phyloP scores from a whole-genome alignment of 2,329 filamentous ascomycete species.

The Dactylella cylindrospora region DNA sequence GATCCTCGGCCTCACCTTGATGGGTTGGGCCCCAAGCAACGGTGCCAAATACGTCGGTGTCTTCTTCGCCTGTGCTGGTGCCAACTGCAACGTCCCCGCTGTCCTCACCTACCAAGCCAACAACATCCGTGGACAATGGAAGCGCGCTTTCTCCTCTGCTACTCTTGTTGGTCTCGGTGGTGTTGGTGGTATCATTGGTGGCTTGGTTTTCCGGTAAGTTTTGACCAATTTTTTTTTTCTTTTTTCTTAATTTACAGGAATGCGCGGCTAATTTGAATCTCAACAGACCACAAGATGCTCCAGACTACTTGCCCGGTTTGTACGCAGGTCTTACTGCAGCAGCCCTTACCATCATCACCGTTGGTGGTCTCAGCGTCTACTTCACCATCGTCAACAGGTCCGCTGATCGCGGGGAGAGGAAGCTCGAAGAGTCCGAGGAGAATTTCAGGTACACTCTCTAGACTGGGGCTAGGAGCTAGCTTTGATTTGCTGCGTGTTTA shows the following conservation, averaged over 20 bases:
- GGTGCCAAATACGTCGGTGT: slow-evolving; percentile 70
- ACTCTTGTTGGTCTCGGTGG: slow-evolving; percentile 75
- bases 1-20: slow-evolving; percentile 70
- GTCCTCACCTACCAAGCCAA: slow-evolving; percentile 80
- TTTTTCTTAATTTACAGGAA: too few relatives aligned
- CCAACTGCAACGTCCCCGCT: slow-evolving; percentile 74
- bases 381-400: slow-evolving; percentile 31
- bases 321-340: slow-evolving; percentile 35
- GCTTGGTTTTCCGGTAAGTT: slow-evolving; percentile 66
- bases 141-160: slow-evolving; percentile 75
- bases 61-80: slow-evolving; percentile 73
- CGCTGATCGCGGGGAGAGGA: slow-evolving; percentile 42
- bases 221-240: too few relatives aligned
- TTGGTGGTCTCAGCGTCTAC: slow-evolving; percentile 6
- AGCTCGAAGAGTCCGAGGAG: slow-evolving; percentile 25
- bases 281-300: slow-evolving; percentile 37
- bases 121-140: slow-evolving; percentile 87
- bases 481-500: too few relatives aligned
- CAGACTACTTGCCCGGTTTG: slow-evolving; percentile 28
- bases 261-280: too few relatives aligned
- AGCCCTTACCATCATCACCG: slow-evolving; percentile 17
- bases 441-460: slow-evolving; percentile 39
- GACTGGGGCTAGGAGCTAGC: slow-evolving; percentile 13
- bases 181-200: slow-evolving; percentile 74
- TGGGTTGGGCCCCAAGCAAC: slow-evolving; percentile 65